These are phyloP conservation scores for Fraxinus paxiana DNA, from an alignment of 305 asterid species.

Conservation along the genomic window DNA sequence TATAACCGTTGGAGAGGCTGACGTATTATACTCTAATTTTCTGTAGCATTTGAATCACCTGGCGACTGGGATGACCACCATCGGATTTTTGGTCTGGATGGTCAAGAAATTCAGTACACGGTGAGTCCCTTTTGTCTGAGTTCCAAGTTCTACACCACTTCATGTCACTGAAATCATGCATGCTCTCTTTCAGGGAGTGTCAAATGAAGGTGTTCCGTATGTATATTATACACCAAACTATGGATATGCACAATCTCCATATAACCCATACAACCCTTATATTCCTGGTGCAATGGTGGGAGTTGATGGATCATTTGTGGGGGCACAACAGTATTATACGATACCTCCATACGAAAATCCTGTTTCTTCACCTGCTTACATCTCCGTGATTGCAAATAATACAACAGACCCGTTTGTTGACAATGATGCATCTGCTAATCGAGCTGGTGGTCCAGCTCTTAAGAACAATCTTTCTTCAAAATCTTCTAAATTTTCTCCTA, in stretches of 20 bases:
- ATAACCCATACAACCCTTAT: slow-evolving; percentile 83
- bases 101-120: slow-evolving; percentile 61
- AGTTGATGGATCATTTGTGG: slow-evolving; percentile 57
- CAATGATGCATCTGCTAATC: slow-evolving; percentile 35
- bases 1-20: background rate
- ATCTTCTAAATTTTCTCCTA: slow-evolving; percentile 39
- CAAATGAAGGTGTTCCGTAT: slow-evolving; percentile 55
- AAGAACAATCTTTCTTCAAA: slow-evolving; percentile 41
- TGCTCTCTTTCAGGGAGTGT: slow-evolving; percentile 56
- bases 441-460: slow-evolving; percentile 43
- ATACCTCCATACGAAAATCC: slow-evolving; percentile 57
- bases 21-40: background rate
- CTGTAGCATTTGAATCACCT: slow-evolving; percentile 66
- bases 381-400: slow-evolving; percentile 48
- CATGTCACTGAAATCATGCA: slow-evolving; percentile 12
- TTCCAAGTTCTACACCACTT: background rate
- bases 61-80: slow-evolving; percentile 73
- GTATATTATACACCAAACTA: slow-evolving; percentile 64
- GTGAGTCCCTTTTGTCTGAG: slow-evolving; percentile 30
- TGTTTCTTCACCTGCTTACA: slow-evolving; percentile 44
- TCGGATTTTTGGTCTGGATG: slow-evolving; percentile 55
- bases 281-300: slow-evolving; percentile 87
- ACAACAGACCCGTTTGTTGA: slow-evolving; percentile 36
- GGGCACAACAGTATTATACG: slow-evolving; percentile 56
- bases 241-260: slow-evolving; percentile 66